These are phyloP conservation scores for Cutaneotrichosporon sp. DNA, from an alignment of 1,284 basidiomycete genomes.

Conservation along the genomic window DNA sequence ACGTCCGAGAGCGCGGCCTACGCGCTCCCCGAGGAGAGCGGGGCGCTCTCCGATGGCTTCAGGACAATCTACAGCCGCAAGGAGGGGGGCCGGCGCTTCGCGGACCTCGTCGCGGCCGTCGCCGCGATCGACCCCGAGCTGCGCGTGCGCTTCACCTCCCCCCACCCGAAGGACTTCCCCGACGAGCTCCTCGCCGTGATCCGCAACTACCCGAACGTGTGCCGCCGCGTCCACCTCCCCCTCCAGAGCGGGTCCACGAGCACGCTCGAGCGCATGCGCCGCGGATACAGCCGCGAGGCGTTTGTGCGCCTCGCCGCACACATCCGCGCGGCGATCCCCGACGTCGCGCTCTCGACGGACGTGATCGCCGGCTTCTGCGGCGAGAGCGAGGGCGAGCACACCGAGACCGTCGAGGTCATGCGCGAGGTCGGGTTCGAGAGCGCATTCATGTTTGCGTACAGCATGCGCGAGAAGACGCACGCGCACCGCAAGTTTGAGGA, in stretches of 20 bases:
- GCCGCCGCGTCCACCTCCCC: conserved; percentile 9
- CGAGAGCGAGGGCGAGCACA: conserved; percentile 11
- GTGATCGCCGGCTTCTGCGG: conserved; percentile 13
- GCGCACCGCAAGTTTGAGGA: conserved; percentile 11
- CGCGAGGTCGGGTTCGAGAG: conserved; percentile 8
- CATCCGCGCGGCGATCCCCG: conserved; percentile 8
- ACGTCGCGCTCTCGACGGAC: conserved; percentile 8
- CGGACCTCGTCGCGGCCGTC: conserved; percentile 10
- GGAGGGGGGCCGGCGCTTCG: conserved; percentile 11
- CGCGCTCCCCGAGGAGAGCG: not conserved
- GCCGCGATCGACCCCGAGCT: conserved; percentile 8
- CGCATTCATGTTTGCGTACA: conserved; percentile 13
- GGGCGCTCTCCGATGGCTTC: conserved; percentile 6
- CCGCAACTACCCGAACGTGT: conserved; percentile 11
- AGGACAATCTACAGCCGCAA: conserved; percentile 7
- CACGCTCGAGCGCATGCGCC: conserved; percentile 10
- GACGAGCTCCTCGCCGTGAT: conserved; percentile 12
- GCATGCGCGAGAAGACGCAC: conserved; percentile 13
- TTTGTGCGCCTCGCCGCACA: not conserved
- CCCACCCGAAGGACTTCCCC: conserved; percentile 11
- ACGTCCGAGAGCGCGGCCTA: conserved; percentile 2
- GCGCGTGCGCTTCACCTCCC: conserved; percentile 10
- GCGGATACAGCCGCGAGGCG: conserved; percentile 12
- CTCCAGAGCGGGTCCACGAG: conserved; percentile 2
- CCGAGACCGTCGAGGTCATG: conserved; percentile 11